phyloP scores from a whole-genome alignment of 108 stramenopile genomes.

The Discostella stelligeroides region DNA sequence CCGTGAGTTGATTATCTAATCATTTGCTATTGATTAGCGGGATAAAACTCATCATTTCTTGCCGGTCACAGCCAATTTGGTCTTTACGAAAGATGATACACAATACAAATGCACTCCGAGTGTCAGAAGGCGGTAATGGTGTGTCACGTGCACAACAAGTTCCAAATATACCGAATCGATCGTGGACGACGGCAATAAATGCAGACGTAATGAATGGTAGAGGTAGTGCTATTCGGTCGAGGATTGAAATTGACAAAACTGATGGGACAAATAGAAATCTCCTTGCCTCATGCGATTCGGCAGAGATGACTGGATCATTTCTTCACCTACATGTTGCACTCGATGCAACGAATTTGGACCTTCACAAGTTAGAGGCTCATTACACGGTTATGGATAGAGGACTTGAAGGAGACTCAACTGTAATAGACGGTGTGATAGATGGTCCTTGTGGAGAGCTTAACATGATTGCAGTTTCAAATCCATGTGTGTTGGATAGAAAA shows the following conservation, averaged over 20 bases:
- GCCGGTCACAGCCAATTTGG: slow-evolving; percentile 64
- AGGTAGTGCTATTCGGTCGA: slow-evolving; percentile 34
- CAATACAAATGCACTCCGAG: slow-evolving; percentile 49
- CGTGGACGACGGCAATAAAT: slow-evolving; percentile 41
- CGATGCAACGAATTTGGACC: slow-evolving; percentile 73
- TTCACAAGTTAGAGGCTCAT: slow-evolving; percentile 76
- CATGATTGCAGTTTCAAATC: slow-evolving; percentile 92
- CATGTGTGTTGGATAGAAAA: slow-evolving; percentile 77
- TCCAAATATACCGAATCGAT: slow-evolving; percentile 9
- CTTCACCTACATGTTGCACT: slow-evolving; percentile 92
- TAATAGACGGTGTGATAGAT: slow-evolving; percentile 49
- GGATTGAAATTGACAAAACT: slow-evolving; percentile 13
- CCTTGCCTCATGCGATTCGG: slow-evolving; percentile 57
- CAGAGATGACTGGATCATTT: slow-evolving; percentile 88
- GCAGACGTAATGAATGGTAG: slow-evolving; percentile 34
- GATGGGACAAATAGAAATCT: slow-evolving; percentile 27
- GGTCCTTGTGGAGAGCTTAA: slow-evolving; percentile 88
- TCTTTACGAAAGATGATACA: slow-evolving; percentile 62
- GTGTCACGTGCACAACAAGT: slow-evolving; percentile 6
- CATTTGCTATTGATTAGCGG: background rate
- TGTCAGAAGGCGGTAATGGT: slow-evolving; percentile 37
- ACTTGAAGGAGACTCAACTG: slow-evolving; percentile 51
- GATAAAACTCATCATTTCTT: background rate
- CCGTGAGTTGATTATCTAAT: slow-evolving; percentile 9
- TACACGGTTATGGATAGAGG: slow-evolving; percentile 92